phyloP scores from a whole-genome alignment of 129 eudicot genomes.

The Erigeron canadensis region DNA sequence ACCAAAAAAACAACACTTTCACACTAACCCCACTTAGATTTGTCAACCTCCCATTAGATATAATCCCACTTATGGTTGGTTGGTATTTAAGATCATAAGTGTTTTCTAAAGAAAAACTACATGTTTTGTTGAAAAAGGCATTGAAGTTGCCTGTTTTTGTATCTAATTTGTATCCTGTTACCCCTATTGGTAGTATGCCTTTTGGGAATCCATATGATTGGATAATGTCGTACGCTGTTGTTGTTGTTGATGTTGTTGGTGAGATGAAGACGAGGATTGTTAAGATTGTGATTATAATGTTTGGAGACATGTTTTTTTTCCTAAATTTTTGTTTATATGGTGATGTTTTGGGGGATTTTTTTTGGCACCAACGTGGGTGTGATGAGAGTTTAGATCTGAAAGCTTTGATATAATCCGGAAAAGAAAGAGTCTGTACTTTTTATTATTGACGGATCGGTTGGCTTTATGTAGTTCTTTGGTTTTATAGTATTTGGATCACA shows the following conservation, averaged over 20 bases:
- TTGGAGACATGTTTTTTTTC: not conserved
- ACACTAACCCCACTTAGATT: conserved; percentile 64
- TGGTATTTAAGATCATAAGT: conserved; percentile 67
- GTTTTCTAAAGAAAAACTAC: conserved; percentile 67
- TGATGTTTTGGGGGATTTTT: too few relatives aligned
- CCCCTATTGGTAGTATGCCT: conserved; percentile 75
- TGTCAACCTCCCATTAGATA: conserved; percentile 41
- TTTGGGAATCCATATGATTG: conserved; percentile 59
- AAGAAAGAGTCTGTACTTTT: too few relatives aligned
- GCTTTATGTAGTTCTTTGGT: too few relatives aligned
- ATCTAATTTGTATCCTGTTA: conserved; percentile 58
- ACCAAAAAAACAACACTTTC: conserved; percentile 62
- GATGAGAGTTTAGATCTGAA: too few relatives aligned
- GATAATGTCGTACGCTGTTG: conserved; percentile 58
- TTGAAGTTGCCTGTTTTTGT: conserved; percentile 55
- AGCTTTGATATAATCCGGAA: too few relatives aligned
- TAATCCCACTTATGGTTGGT: conserved; percentile 52
- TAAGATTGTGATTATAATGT: not conserved
- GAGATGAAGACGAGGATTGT: not conserved
- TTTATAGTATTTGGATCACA: too few relatives aligned
- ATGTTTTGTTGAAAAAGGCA: conserved; percentile 47
- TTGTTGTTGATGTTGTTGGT: not conserved
- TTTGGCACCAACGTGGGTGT: too few relatives aligned
- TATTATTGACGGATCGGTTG: too few relatives aligned
- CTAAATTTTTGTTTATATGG: too few relatives aligned